Conservation (phyloP, 2,329 filamentous ascomycete genomes). For the Onygenales sp. region DNA sequence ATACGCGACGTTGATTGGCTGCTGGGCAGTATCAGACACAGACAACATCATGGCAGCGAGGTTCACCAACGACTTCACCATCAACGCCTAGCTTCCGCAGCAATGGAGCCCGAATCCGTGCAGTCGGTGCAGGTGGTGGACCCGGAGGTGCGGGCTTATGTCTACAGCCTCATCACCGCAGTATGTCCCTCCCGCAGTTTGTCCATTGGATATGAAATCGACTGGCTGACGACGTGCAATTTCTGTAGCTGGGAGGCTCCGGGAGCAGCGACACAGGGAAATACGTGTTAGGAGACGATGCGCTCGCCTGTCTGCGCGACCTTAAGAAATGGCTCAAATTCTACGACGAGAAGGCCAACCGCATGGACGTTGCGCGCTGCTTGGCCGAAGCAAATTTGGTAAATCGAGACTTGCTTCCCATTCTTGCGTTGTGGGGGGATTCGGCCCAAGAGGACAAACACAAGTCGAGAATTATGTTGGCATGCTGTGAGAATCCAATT, state of each 20-base stretch:
- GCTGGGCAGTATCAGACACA: neutral
- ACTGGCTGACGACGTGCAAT: neutral
- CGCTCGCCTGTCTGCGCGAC: conserved; percentile 82
- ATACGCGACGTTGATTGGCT: conserved; percentile 11
- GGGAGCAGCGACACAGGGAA: conserved; percentile 68
- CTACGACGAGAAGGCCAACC: conserved; percentile 86
- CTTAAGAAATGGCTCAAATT: conserved; percentile 91
- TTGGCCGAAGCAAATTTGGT: conserved; percentile 88
- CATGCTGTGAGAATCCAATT: conserved; percentile 49
- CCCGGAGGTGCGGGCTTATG: conserved; percentile 83
- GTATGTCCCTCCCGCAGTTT: conserved; percentile 44
- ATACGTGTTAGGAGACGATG: conserved; percentile 89
- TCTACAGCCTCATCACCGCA: conserved; percentile 87
- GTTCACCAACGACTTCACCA: conserved; percentile 9
- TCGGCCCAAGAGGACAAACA: conserved; percentile 62
- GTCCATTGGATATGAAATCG: too few species aligned
- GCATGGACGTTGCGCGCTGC: conserved; percentile 89
- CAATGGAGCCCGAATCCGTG: conserved; percentile 34
- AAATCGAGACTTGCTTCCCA: conserved; percentile 79
- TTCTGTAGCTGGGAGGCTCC: conserved; percentile 67
- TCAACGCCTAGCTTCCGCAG: conserved; percentile 13
- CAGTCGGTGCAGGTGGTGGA: conserved; percentile 55
- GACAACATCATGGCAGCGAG: neutral
- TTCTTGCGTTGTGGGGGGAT: conserved; percentile 73
- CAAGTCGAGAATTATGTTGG: conserved; percentile 69